These are phyloP conservation scores for Decorospora gaudefroyi DNA, from an alignment of 2,329 filamentous ascomycete genomes.

Conservation along the genomic window DNA sequence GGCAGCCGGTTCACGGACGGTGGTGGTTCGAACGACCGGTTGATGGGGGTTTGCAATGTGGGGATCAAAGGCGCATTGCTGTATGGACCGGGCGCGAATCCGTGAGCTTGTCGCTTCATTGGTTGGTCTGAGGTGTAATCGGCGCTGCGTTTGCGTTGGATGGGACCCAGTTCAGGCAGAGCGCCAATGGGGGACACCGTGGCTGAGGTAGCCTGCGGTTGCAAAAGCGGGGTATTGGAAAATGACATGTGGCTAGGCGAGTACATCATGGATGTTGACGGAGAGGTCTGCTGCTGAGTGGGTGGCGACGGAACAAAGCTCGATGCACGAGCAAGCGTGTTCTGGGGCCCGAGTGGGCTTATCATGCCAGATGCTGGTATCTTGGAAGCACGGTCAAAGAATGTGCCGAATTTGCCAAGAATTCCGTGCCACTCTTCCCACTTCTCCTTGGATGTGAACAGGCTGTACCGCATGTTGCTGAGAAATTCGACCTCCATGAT, in stretches of 20 bases:
- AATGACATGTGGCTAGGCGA: slow-evolving; percentile 52
- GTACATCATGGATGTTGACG: slow-evolving; percentile 50
- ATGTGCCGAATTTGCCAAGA: slow-evolving; percentile 79
- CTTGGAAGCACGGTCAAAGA: slow-evolving; percentile 71
- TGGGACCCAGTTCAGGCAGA: slow-evolving; percentile 50
- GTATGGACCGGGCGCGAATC: slow-evolving; percentile 44
- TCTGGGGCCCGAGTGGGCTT: slow-evolving; percentile 40
- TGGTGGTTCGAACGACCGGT: slow-evolving; percentile 43
- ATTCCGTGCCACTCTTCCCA: slow-evolving; percentile 89
- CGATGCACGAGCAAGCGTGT: slow-evolving; percentile 48
- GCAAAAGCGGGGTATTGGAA: slow-evolving; percentile 47
- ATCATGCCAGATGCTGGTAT: slow-evolving; percentile 49
- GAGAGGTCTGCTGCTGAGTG: slow-evolving; percentile 56
- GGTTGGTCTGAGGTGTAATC: slow-evolving; percentile 62
- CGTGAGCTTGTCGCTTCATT: slow-evolving; percentile 56
- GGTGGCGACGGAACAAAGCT: slow-evolving; percentile 58
- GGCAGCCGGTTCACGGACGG: slow-evolving; percentile 58
- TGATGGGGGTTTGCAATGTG: slow-evolving; percentile 42
- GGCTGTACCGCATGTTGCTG: slow-evolving; percentile 95
- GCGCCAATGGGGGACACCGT: slow-evolving; percentile 51
- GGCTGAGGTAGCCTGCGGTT: slow-evolving; percentile 49
- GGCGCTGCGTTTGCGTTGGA: slow-evolving; percentile 61
- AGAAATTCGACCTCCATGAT: slow-evolving; percentile 99
- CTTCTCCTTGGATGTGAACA: slow-evolving; percentile 81
- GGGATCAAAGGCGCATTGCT: slow-evolving; percentile 44